These are phyloP conservation scores for Diplocarpon mali DNA, from an alignment of 2,329 filamentous ascomycete species.

Conservation along the genomic window DNA sequence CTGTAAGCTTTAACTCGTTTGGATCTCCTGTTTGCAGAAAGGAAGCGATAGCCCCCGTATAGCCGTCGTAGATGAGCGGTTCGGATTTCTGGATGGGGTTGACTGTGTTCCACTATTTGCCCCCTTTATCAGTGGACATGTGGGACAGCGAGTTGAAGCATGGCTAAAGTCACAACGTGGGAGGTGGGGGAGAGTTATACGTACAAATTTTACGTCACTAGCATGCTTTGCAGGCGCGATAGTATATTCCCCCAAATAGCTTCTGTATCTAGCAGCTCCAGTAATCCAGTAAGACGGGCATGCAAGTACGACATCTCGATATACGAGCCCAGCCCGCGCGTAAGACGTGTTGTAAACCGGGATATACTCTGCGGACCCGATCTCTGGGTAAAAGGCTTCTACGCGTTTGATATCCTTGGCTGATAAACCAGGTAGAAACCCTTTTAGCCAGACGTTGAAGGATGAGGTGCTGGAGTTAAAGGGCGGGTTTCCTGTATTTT, in stretches of 20 bases:
- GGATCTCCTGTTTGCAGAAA: constrained; percentile 50
- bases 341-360: constrained; percentile 20
- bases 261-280: constrained; percentile 31
- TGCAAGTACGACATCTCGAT: constrained; percentile 45
- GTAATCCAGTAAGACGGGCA: constrained; percentile 50
- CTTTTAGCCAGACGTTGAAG: constrained; percentile 41
- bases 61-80: constrained; percentile 43
- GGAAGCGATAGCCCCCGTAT: constrained; percentile 45
- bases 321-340: constrained; percentile 43
- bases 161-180: no score
- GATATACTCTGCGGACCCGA: no score
- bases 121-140: no score
- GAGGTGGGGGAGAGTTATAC: no score
- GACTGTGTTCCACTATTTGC: constrained; percentile 47
- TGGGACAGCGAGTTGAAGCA: no score
- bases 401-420: constrained; percentile 30
- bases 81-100: constrained; percentile 41
- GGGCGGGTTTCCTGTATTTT: constrained; percentile 18
- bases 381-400: constrained; percentile 26
- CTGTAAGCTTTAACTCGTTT: constrained; percentile 44
- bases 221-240: no score
- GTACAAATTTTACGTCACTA: no score
- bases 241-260: constrained; percentile 40
- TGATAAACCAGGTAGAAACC: constrained; percentile 40
- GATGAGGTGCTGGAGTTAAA: constrained; percentile 40